Evolutionary conservation across 2,329 filamentous ascomycete genomes (phyloP).

Genomic region (Elsinoe necatrix): DNA sequence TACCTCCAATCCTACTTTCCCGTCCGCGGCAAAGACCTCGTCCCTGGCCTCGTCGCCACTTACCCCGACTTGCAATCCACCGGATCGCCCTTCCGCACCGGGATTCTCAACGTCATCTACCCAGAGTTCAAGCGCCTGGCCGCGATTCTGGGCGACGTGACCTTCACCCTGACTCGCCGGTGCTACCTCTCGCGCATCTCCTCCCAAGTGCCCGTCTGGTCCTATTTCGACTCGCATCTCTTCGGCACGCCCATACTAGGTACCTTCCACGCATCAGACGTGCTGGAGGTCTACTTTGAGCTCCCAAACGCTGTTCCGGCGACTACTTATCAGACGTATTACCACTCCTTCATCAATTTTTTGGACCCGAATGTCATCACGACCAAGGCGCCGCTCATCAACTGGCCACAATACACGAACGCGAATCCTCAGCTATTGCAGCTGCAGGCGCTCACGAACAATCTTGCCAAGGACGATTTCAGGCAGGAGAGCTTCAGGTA

Average conservation of each 20-base stretch:
- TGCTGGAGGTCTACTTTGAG: constrained; percentile 62
- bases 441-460: constrained; percentile 34
- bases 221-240: constrained; percentile 65
- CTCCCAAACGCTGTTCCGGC: constrained; percentile 32
- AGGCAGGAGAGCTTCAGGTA: constrained; percentile 38
- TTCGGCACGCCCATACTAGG: constrained; percentile 64
- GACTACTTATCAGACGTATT: constrained; percentile 56
- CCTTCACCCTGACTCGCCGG: constrained; percentile 65
- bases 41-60: constrained; percentile 51
- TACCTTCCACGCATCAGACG: constrained; percentile 64
- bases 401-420: constrained; percentile 19
- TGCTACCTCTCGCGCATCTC: constrained; percentile 47
- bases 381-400: constrained; percentile 7
- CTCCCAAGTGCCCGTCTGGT: constrained; percentile 56
- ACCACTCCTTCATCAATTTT: constrained; percentile 62
- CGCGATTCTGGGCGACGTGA: constrained; percentile 65
- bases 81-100: constrained; percentile 66
- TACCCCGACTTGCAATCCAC: constrained; percentile 51
- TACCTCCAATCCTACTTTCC: constrained; percentile 60
- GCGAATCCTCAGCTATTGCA: constrained; percentile 43
- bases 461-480: constrained; percentile 43
- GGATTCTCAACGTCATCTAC: constrained; percentile 60
- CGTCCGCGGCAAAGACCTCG: constrained; percentile 37
- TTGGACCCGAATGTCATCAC: constrained; percentile 38
- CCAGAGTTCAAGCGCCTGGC: constrained; percentile 70